Base-by-base conservation (phyloP, 2,329 filamentous ascomycete genomes). In the Neofusicoccum parvum region DNA sequence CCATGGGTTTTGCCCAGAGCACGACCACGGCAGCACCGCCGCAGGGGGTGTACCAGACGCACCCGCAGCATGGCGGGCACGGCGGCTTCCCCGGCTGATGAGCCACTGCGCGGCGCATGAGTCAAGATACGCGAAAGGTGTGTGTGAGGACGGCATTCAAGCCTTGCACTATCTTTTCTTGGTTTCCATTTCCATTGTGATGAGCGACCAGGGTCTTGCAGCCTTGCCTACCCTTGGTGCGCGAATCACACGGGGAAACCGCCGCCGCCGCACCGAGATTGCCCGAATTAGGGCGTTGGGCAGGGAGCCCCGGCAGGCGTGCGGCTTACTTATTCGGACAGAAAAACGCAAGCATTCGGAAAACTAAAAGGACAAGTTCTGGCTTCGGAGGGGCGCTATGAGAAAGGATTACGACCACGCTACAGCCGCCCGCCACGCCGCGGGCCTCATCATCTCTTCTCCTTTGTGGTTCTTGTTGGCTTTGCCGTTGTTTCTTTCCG, bases 51-150 rank as follows among this genome's bases (percentile, higher is more conserved):
- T 65, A 65, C 54, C 54, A 41, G 36, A 32, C 64, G 36, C 62
- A 65, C 41, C 27, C 62, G 15, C 64, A 65, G 23, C 53, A 53
- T 12, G 43, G 62, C 49, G 23, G n/a, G 20, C 62, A 60, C 46
- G 54, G 64, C 53, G 64, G 53, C 53, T 65, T 65, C 54, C 54
- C 64, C 46, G 64, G 64, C 64, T 65, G 54, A 65, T 27, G 41
- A 60, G 32, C 41, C 14, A 37, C 56, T 32, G 10, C 43, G 43
- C 56, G 54, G 45, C 43, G 56, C 41, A 46, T 37, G 56, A 60
- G 41, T 60, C 56, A 60, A 37, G 56, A 48, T 60, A 60, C 56
- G 37, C 15, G 34, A 23, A 45, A 46, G 41, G 41, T 32, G 56
- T 58, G 53, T 60, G 56, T 27, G 43, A 60, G 56, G 56, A 37